These are phyloP conservation scores for Leishmania guyanensis DNA, from an alignment of 208 protist genomes.

Conservation along the genomic window DNA sequence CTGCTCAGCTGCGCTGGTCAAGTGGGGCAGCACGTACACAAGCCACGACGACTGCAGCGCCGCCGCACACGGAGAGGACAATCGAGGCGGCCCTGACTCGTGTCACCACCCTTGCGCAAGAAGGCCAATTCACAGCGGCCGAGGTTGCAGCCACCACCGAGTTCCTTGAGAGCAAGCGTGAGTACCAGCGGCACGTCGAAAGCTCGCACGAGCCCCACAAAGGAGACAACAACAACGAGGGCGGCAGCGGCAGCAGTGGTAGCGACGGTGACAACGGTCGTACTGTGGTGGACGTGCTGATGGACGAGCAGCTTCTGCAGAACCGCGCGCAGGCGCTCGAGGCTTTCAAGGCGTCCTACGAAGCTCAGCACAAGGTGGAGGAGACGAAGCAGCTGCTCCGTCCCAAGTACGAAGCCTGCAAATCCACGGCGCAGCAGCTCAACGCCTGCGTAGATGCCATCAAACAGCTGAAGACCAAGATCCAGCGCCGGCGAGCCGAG, in stretches of 20 bases:
- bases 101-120: conserved; percentile 33
- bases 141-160: conserved; percentile 52
- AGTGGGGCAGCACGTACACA: not conserved
- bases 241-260: conserved; percentile 16
- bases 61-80: not conserved
- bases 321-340: conserved; percentile 87
- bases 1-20: conserved; percentile 17
- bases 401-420: conserved; percentile 68
- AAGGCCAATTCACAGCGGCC: conserved; percentile 41
- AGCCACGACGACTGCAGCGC: not conserved
- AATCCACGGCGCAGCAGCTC: conserved; percentile 57
- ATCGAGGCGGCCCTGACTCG: conserved; percentile 21
- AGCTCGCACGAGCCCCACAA: not conserved
- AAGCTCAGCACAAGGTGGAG: conserved; percentile 76
- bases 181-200: conserved; percentile 51
- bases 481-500: conserved; percentile 83
- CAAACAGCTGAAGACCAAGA: conserved; percentile 64
- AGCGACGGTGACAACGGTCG: conserved; percentile 33
- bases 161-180: conserved; percentile 53
- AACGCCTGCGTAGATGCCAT: conserved; percentile 79
- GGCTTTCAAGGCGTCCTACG: conserved; percentile 83
- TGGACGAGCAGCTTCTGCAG: conserved; percentile 68
- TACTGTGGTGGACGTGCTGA: conserved; percentile 45
- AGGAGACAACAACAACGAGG: not conserved
- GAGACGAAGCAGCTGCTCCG: conserved; percentile 71